Evolutionary conservation across 1,284 basidiomycete species (phyloP), one percentile per base, ranked within the genome.

Genomic region (Fomitopsis pinicola): DNA sequence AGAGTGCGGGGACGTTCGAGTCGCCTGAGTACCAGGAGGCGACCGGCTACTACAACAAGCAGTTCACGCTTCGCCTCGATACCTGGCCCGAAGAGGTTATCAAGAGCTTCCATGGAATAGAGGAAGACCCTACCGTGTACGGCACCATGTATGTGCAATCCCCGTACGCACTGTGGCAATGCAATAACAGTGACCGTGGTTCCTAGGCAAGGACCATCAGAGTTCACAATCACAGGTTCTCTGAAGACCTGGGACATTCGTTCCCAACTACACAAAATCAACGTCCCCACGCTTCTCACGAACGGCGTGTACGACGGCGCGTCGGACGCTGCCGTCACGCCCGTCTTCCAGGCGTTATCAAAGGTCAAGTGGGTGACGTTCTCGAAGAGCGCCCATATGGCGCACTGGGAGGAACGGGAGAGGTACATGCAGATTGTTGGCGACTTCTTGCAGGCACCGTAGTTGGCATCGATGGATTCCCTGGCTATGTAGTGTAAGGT

Each of bases 381-480:
- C 38, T 65, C 65, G 48, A 50, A 68, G 26, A 69, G 70, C 17
- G 71, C 68, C 58, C 75, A 75, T 57, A 69, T 66, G 58, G 66
- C 72, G 22, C 65, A 68, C 54, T 66, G 62, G 50, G 75, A 75
- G 66, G 73, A 75, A 62, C 61, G 67, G 10, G 70, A 68, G 59
- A 58, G 61, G 42, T 73, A 66, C 60, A 61, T 71, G 56, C 42
- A 68, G 46, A 53, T 71, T 38, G 65, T 75, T 4, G 59, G 59
- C 12, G 65, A 65, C n/a, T 75, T 75, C 57, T 58, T 71, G 19
- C 38, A 14, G 6, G 38, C 38, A 15, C 38, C 38, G 14, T 40
- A 15, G 14, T 14, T 14, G 38, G 9, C 12, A 8, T 40, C 9
- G 9, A 8, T 40, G 38, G 12, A 3, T 3, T 10, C 9, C 22